Conservation (phyloP, 2,329 filamentous ascomycete species). For the Aspergillus fructus region DNA sequence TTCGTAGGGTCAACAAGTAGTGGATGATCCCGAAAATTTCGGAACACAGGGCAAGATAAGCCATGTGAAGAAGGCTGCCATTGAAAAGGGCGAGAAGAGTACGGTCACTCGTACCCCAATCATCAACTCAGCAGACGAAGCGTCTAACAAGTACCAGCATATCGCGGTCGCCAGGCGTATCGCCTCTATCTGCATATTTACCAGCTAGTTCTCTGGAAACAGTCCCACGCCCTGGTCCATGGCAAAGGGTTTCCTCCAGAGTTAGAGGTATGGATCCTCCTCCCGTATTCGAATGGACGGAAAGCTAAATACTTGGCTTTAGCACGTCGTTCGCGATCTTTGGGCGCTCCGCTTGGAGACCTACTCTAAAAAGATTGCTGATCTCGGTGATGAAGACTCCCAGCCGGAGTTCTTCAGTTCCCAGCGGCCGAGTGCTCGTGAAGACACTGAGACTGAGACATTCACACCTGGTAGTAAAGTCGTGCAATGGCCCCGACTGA, state of each 20-base stretch:
- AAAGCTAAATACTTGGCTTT: slow-evolving; percentile 1
- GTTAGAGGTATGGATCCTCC: slow-evolving; percentile 59
- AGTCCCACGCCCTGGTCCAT: slow-evolving; percentile 71
- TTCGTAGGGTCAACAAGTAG: slow-evolving; percentile 43
- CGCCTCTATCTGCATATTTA: slow-evolving; percentile 80
- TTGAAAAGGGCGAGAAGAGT: slow-evolving; percentile 54
- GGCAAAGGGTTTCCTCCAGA: slow-evolving; percentile 67
- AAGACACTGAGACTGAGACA: slow-evolving; percentile 32
- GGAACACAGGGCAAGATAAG: slow-evolving; percentile 60
- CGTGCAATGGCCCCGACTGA: slow-evolving; percentile 59
- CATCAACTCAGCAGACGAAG: not conserved
- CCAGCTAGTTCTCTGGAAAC: slow-evolving; percentile 80
- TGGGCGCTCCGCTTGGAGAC: slow-evolving; percentile 74
- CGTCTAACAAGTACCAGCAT: slow-evolving; percentile 37
- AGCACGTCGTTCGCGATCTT: slow-evolving; percentile 72
- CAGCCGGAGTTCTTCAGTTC: slow-evolving; percentile 59
- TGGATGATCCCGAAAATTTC: slow-evolving; percentile 68
- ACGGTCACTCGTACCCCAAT: slow-evolving; percentile 18
- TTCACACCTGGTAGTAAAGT: slow-evolving; percentile 34
- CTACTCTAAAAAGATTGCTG: slow-evolving; percentile 49
- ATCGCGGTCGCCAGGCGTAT: slow-evolving; percentile 65
- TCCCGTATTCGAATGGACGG: not conserved
- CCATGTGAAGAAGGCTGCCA: slow-evolving; percentile 54
- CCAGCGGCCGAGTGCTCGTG: slow-evolving; percentile 50
- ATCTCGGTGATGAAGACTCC: slow-evolving; percentile 32